These are phyloP conservation scores for Cryphonectria parasitica DNA, from an alignment of 2,329 filamentous ascomycete genomes.

Conservation along the genomic window DNA sequence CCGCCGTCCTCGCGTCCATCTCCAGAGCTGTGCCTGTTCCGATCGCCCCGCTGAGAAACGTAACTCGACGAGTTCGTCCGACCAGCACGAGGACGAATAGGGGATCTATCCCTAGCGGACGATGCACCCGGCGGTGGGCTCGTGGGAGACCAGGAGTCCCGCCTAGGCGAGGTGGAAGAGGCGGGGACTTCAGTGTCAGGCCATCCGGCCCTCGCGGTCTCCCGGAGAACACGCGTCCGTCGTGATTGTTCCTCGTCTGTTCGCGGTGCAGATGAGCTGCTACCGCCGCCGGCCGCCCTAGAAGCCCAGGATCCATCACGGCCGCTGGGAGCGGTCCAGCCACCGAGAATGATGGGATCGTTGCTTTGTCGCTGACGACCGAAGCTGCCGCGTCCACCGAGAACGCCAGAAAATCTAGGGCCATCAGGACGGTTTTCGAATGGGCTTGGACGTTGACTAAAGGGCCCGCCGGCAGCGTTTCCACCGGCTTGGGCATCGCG, in stretches of 20 bases:
- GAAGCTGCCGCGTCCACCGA: neutral
- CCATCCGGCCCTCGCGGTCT: conserved; percentile 21
- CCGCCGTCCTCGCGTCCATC: neutral
- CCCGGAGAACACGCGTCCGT: conserved; percentile 36
- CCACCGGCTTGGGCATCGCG: conserved; percentile 26
- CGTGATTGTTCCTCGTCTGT: conserved; percentile 24
- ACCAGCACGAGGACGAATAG: conserved; percentile 9
- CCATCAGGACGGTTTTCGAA: neutral
- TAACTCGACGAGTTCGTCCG: conserved; percentile 21
- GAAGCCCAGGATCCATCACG: neutral
- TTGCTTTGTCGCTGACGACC: too few relatives aligned
- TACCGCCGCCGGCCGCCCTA: neutral
- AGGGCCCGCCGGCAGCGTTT: conserved; percentile 1
- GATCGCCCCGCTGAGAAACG: conserved; percentile 12
- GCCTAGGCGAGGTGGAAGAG: conserved; percentile 13
- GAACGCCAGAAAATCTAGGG: too few relatives aligned
- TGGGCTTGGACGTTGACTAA: conserved; percentile 1
- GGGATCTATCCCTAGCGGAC: conserved; percentile 27
- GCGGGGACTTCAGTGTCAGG: neutral
- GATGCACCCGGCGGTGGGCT: conserved; percentile 23
- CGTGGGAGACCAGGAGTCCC: conserved; percentile 28
- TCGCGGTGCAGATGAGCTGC: conserved; percentile 12
- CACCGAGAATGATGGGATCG: too few relatives aligned
- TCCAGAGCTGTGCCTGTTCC: conserved; percentile 13
- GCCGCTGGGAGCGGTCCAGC: too few relatives aligned